These are phyloP conservation scores for Paraphaeosphaeria minitans DNA, from an alignment of 2,329 filamentous ascomycete genomes.

Conservation along the genomic window DNA sequence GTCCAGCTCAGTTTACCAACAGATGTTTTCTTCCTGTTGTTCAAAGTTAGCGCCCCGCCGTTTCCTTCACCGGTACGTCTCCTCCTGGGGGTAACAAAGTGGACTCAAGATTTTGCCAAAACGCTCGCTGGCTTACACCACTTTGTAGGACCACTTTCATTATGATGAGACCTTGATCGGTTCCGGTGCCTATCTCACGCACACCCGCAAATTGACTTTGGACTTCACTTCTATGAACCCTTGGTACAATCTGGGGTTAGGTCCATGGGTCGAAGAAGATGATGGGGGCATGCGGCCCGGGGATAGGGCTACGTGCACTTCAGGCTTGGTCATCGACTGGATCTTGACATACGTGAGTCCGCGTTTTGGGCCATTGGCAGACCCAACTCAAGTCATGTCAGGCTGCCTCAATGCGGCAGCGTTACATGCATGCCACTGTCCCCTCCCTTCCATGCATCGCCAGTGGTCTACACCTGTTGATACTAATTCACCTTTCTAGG, in stretches of 20 bases:
- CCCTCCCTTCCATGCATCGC: background rate
- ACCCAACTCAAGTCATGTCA: too few species aligned
- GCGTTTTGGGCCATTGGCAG: background rate
- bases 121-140: background rate
- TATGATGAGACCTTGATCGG: background rate
- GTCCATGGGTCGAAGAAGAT: background rate
- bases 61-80: constrained; percentile 9
- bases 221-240: constrained; percentile 15
- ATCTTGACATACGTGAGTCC: constrained; percentile 17
- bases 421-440: background rate
- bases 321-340: constrained; percentile 19
- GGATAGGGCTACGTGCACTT: constrained; percentile 4
- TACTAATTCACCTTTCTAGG: background rate
- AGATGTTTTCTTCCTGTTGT: constrained; percentile 19
- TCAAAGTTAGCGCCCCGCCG: constrained; percentile 18
- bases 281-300: background rate
- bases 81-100: too few species aligned
- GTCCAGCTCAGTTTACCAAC: constrained; percentile 17
- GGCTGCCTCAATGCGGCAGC: too few species aligned
- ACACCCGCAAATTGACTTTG: constrained; percentile 12
- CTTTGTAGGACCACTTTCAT: background rate
- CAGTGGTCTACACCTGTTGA: background rate
- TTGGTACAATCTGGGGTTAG: constrained; percentile 12
- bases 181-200: constrained; percentile 12
- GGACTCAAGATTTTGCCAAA: background rate